A percentile compares a stretch with the other conserved stretches of the same genome.
These are phyloP conservation scores for Vigna hirtella DNA, from an alignment of 306 rosid species.

Conservation along the genomic window DNA sequence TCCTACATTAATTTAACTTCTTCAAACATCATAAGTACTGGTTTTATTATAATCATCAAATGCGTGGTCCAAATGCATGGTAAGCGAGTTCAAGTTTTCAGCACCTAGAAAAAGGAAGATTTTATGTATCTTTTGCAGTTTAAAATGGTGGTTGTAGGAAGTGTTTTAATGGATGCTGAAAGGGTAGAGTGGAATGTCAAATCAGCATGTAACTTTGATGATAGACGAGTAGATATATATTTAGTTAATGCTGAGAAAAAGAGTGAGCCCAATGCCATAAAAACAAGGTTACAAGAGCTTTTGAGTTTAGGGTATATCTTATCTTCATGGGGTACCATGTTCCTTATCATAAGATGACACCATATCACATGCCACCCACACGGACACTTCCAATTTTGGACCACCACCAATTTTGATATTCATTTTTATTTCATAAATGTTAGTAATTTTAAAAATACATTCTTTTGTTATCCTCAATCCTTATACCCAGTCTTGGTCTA, in stretches of 20 bases:
- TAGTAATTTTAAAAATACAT: not conserved
- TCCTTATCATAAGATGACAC: constrained; percentile 36
- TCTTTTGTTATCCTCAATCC: no score
- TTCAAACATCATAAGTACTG: not conserved
- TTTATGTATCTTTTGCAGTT: not conserved
- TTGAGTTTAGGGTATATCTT: constrained; percentile 31
- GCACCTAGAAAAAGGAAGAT: not conserved
- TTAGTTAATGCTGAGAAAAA: constrained; percentile 19
- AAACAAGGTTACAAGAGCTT: constrained; percentile 29
- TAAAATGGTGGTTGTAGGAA: not conserved
- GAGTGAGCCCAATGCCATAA: constrained; percentile 47
- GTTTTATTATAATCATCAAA: constrained; percentile 27
- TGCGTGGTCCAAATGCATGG: constrained; percentile 26
- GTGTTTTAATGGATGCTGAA: not conserved
- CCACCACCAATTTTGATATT: constrained; percentile 58
- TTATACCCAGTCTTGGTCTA: no score
- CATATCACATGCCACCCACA: constrained; percentile 54
- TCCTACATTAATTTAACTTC: constrained; percentile 29
- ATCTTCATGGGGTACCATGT: constrained; percentile 41
- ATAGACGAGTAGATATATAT: constrained; percentile 24
- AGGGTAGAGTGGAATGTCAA: constrained; percentile 35
- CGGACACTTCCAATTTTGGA: constrained; percentile 50
- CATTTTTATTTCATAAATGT: not conserved
- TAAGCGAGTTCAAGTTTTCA: constrained; percentile 3
- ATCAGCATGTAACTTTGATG: constrained; percentile 34